Evolutionary conservation across 345 rosid species (phyloP), one percentile per base, ranked within the genome.

Genomic region (Aquilaria sinensis): DNA sequence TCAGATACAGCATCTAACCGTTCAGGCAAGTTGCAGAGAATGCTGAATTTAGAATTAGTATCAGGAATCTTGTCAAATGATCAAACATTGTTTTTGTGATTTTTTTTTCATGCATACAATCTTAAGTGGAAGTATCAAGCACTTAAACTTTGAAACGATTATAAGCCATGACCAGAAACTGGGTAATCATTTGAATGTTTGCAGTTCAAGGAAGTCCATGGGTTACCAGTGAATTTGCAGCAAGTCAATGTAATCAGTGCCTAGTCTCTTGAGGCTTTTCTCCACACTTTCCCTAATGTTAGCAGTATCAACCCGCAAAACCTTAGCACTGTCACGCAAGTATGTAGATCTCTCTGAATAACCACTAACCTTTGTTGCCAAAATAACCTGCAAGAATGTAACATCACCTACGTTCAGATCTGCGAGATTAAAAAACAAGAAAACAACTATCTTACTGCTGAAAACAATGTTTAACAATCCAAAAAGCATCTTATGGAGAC

Each of bases 241-340:
- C 79, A 89, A 73, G 71, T 87, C 98, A 64, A 93, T 85, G 76
- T 93, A 89, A 68, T 93, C 98, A 23, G 92, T 93, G 65, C 84
- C 83, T 41, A 93, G 90, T 48, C 96, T 91, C 74, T 87, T 83
- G 41, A 93, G 96, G 74, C 97, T 93, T 70, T 93, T 83, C 79
- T 93, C 98, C 14, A 93, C 97, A 47, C 98, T 89, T 70, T 93
- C 96, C 75, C 69, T 93, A 68, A 93, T 89, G 69, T 89, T 93
- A 66, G 88, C 86, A 61, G 84, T 88, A 80, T 93, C 87, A 49
- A 93, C 96, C 58, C 94, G 84, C 76, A 78, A 58, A 71, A 78
- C 80, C 45, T 80, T 65, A 12, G 85, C 82, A 75, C 78, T 72
- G 32, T 81, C 93, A 49, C 96, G 96, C 41, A 89, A 4, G 56